A percentile compares a stretch with the other conserved stretches of the same genome.
phyloP scores from a whole-genome alignment of 305 asterid species.

The Fraxinus sp. region DNA sequence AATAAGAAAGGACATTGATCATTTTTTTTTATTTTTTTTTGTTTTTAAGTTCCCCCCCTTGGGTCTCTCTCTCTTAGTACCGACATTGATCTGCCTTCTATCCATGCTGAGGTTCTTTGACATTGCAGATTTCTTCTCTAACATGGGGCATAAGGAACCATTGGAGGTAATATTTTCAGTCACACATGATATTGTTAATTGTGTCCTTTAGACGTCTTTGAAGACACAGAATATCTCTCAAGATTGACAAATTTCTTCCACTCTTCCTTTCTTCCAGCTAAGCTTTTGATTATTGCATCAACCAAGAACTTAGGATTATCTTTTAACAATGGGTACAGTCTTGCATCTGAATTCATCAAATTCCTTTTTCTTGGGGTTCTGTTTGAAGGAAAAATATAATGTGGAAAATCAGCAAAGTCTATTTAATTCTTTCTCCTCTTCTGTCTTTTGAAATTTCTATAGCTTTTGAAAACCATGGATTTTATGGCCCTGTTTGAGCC shows the following conservation, averaged over 20 bases:
- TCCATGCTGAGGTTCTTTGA: background rate
- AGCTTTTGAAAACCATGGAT: background rate
- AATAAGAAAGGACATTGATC: too few species aligned
- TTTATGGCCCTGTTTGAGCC: too few species aligned
- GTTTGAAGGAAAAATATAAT: too few species aligned
- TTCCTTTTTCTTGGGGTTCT: too few species aligned
- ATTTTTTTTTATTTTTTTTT: too few species aligned
- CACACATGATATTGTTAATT: constrained; percentile 1
- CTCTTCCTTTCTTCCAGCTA: constrained; percentile 37
- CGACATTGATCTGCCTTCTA: background rate
- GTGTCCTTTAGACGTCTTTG: constrained; percentile 5
- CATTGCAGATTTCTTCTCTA: constrained; percentile 83
- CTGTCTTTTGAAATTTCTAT: too few species aligned
- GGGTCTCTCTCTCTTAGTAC: too few species aligned
- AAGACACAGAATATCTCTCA: background rate
- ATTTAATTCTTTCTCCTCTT: too few species aligned
- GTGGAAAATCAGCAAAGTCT: too few species aligned
- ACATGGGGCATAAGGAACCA: constrained; percentile 50
- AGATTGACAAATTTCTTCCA: constrained; percentile 9
- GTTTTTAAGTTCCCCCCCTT: too few species aligned
- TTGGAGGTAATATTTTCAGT: constrained; percentile 32
- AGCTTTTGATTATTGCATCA: constrained; percentile 50
- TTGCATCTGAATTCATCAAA: too few species aligned
- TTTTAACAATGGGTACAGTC: too few species aligned
- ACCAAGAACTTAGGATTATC: constrained; percentile 26